Conservation (phyloP, 768 basidiomycete species). For the Leccinum uliginosum region DNA sequence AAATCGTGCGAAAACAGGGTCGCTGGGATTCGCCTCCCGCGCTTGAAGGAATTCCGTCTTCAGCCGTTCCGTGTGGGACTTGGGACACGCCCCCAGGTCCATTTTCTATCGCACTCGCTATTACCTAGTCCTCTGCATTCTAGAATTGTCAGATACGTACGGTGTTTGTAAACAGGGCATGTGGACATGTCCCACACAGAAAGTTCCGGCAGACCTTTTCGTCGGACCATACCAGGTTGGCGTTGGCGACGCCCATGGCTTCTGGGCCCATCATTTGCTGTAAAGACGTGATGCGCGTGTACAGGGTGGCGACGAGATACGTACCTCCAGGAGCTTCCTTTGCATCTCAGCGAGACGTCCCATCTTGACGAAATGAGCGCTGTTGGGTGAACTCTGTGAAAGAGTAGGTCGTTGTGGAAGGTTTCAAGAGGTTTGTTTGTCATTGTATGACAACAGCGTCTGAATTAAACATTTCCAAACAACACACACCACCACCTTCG, state of each 20-base stretch:
- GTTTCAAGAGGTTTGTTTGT: constrained; percentile 25
- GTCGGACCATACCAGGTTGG: constrained; percentile 89
- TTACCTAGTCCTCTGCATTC: not conserved
- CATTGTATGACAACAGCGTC: constrained; percentile 24
- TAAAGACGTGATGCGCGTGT: constrained; percentile 3
- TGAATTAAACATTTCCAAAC: constrained; percentile 25
- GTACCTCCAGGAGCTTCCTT: constrained; percentile 79
- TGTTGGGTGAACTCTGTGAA: not conserved
- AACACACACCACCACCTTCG: constrained; percentile 6
- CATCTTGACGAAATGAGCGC: constrained; percentile 47
- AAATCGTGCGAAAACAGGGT: constrained; percentile 82
- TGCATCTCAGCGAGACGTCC: constrained; percentile 97
- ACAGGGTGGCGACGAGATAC: constrained; percentile 31
- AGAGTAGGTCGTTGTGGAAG: not conserved
- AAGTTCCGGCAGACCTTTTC: constrained; percentile 99
- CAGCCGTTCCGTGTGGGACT: constrained; percentile 91
- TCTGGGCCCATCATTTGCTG: constrained; percentile 99
- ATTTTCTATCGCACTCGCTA: constrained; percentile 66
- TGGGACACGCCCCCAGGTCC: constrained; percentile 97
- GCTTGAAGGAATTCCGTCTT: constrained; percentile 86
- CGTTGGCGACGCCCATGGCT: constrained; percentile 94
- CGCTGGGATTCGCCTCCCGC: constrained; percentile 66
- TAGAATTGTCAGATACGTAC: constrained; percentile 45
- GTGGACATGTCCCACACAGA: constrained; percentile 97
- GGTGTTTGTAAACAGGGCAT: constrained; percentile 96